phyloP scores from a whole-genome alignment of 1,284 basidiomycete species.

The Cryptococcus sp. region DNA sequence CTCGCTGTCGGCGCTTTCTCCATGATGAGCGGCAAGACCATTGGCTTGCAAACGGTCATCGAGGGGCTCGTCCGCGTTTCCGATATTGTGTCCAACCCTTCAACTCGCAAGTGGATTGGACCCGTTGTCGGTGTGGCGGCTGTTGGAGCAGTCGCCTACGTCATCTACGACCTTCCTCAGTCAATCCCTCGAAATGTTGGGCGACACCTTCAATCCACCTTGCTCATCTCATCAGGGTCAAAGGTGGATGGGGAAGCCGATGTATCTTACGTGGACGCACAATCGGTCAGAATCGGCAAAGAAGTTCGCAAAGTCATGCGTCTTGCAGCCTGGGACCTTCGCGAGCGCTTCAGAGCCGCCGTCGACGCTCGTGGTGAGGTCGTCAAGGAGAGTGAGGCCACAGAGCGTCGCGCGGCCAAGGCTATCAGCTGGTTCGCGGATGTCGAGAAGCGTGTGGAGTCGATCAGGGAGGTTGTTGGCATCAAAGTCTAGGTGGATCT shows the following conservation, averaged over 20 bases:
- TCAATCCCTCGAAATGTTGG: constrained; percentile 92
- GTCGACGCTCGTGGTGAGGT: constrained; percentile 76
- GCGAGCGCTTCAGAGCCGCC: constrained; percentile 76
- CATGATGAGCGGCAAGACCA: constrained; percentile 75
- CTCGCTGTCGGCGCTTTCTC: constrained; percentile 83
- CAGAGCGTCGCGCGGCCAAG: constrained; percentile 65
- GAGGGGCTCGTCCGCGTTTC: constrained; percentile 72
- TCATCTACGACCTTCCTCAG: constrained; percentile 83
- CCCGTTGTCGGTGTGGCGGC: constrained; percentile 73
- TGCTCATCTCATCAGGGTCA: constrained; percentile 49
- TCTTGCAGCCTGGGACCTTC: constrained; percentile 87
- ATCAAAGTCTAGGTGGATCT: constrained; percentile 27
- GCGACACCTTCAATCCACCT: constrained; percentile 62
- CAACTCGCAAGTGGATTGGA: constrained; percentile 80
- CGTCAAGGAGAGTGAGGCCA: constrained; percentile 74
- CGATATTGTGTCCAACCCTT: constrained; percentile 80
- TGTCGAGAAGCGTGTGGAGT: constrained; percentile 62
- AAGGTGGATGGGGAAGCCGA: constrained; percentile 36
- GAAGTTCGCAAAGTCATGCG: constrained; percentile 95
- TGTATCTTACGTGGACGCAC: constrained; percentile 66
- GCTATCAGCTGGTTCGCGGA: constrained; percentile 74
- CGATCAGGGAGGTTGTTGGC: constrained; percentile 55
- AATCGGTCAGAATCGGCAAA: constrained; percentile 71
- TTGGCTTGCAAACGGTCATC: constrained; percentile 75
- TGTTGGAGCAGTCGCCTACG: constrained; percentile 75